Conservation (phyloP, 129 eudicot genomes). For the Mikania micrantha region DNA sequence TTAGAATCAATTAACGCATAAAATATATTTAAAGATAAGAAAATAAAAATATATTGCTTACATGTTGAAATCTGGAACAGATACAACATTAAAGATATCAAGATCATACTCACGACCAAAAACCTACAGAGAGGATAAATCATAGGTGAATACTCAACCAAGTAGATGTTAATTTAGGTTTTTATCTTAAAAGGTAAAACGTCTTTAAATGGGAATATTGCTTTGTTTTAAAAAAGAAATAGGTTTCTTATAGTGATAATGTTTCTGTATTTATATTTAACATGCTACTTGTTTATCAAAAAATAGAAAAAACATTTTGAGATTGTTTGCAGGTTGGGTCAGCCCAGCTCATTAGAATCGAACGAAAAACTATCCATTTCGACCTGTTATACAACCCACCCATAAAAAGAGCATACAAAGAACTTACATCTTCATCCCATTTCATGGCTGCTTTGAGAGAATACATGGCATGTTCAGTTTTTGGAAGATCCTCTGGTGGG, state of each 20-base stretch:
- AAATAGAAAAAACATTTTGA: too few relatives aligned
- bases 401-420: not conserved
- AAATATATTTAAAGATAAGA: not conserved
- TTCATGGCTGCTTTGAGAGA: conserved; percentile 96
- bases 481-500: conserved; percentile 76
- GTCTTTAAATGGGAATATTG: not conserved
- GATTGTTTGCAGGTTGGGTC: not conserved
- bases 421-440: conserved; percentile 94
- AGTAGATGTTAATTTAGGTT: not conserved
- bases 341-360: not conserved
- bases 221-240: not conserved
- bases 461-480: conserved; percentile 96
- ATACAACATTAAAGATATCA: conserved; percentile 89
- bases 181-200: not conserved
- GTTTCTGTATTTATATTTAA: not conserved
- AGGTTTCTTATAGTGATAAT: not conserved
- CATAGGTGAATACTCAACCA: not conserved
- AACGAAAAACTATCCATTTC: not conserved
- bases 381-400: not conserved
- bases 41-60: conserved; percentile 19
- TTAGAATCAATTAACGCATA: not conserved
- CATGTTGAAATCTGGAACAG: conserved; percentile 97
- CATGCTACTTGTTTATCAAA: not conserved
- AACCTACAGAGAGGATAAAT: conserved; percentile 30
- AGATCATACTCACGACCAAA: conserved; percentile 94